phyloP scores from a whole-genome alignment of 2,329 filamentous ascomycete genomes.

The Ophiognomonia clavigignenti-juglandacearum region DNA sequence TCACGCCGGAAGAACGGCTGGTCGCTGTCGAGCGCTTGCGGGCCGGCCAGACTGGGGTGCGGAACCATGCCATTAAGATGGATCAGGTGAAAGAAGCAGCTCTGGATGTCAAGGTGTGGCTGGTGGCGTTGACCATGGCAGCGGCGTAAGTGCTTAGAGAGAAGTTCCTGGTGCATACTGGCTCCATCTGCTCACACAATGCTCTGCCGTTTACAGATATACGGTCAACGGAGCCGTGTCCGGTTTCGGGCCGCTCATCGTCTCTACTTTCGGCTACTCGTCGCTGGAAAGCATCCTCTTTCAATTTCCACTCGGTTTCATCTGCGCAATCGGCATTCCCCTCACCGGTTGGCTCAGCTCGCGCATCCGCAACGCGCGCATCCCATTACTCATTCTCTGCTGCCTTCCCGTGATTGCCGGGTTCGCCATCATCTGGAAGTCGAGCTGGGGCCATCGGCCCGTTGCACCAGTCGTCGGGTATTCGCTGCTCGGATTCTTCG shows the following conservation, averaged over 20 bases:
- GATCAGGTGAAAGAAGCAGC: constrained; percentile 13
- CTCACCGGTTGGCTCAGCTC: constrained; percentile 61
- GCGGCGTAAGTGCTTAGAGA: constrained; percentile 40
- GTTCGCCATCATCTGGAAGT: constrained; percentile 71
- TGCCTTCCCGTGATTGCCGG: constrained; percentile 72
- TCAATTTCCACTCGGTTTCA: constrained; percentile 67
- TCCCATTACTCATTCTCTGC: constrained; percentile 59
- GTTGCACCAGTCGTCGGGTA: constrained; percentile 66
- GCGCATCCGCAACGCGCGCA: constrained; percentile 56
- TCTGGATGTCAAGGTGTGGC: constrained; percentile 2
- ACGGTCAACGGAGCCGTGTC: constrained; percentile 68
- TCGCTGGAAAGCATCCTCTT: constrained; percentile 63
- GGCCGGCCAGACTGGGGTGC: constrained; percentile 5
- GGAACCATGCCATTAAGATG: constrained; percentile 48
- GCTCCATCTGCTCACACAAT: background rate
- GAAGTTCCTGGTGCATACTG: background rate
- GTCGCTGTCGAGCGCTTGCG: constrained; percentile 9
- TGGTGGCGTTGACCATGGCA: constrained; percentile 55
- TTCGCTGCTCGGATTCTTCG: constrained; percentile 59
- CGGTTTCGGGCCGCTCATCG: constrained; percentile 67
- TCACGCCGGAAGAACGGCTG: constrained; percentile 52
- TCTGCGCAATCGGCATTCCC: constrained; percentile 65
- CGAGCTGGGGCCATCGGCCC: constrained; percentile 57
- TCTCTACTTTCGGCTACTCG: constrained; percentile 64
- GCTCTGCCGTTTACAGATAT: constrained; percentile 37